Percentiles rank a stretch among this genome's conserved stretches.
These are phyloP conservation scores for Cladophialophora exuberans DNA, from an alignment of 2,329 filamentous ascomycete species.

Conservation along the genomic window DNA sequence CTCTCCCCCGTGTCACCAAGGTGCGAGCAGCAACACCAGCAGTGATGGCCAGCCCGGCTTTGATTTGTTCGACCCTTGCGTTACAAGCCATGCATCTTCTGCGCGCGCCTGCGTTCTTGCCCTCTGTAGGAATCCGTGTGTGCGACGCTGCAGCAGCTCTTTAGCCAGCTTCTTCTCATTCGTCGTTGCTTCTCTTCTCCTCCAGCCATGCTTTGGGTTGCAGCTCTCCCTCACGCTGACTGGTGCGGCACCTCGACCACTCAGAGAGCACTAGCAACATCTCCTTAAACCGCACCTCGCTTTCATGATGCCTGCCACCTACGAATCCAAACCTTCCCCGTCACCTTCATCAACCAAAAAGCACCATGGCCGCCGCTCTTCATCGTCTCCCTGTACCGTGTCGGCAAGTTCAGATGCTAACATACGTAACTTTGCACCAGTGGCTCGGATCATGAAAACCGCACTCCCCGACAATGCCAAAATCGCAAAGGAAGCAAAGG, in stretches of 20 bases:
- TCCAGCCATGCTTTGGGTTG: conserved; percentile 50
- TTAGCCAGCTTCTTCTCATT: conserved; percentile 38
- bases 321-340: conserved; percentile 23
- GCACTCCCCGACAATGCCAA: conserved; percentile 97
- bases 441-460: conserved; percentile 98
- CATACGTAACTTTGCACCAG: conserved; percentile 91
- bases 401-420: conserved; percentile 73
- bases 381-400: conserved; percentile 43
- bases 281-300: conserved; percentile 17
- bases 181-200: conserved; percentile 41
- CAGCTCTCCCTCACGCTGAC: conserved; percentile 27
- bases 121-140: conserved; percentile 30
- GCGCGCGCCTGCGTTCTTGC: conserved; percentile 32
- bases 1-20: conserved; percentile 20
- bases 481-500: conserved; percentile 98
- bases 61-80: conserved; percentile 58
- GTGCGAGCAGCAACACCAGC: too few species aligned
- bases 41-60: too few species aligned
- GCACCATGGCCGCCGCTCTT: conserved; percentile 45
- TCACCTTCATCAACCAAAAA: conserved; percentile 20
- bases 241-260: conserved; percentile 33
- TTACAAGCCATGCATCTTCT: conserved; percentile 39
- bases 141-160: conserved; percentile 30
- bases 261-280: conserved; percentile 24
- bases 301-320: conserved; percentile 28